Evolutionary conservation across 2,329 filamentous ascomycete species (phyloP).

Genomic region (Conoideocrella luteorostrata): DNA sequence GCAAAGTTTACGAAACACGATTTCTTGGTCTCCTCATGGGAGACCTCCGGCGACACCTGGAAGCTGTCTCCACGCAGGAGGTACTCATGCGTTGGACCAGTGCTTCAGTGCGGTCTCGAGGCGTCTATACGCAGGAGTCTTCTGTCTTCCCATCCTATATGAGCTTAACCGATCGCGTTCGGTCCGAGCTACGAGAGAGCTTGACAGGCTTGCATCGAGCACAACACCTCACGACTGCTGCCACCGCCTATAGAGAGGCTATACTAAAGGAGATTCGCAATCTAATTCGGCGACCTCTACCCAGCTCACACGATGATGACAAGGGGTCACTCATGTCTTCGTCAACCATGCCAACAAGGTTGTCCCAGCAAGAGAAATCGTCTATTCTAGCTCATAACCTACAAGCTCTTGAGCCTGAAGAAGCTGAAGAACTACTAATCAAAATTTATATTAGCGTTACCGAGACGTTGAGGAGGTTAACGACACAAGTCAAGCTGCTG

Average conservation of each 20-base stretch:
- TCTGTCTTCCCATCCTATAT: slow-evolving; percentile 75
- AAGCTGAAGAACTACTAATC: slow-evolving; percentile 76
- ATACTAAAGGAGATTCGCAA: slow-evolving; percentile 80
- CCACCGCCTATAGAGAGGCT: slow-evolving; percentile 76
- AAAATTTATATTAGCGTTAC: slow-evolving; percentile 83
- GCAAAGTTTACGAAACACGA: slow-evolving; percentile 75
- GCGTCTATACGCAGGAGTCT: slow-evolving; percentile 57
- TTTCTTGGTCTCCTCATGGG: slow-evolving; percentile 72
- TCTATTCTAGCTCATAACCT: slow-evolving; percentile 82
- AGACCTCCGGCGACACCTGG: slow-evolving; percentile 76
- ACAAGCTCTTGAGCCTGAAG: slow-evolving; percentile 71
- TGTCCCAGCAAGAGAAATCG: slow-evolving; percentile 83
- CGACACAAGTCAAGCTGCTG: slow-evolving; percentile 89
- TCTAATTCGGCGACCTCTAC: slow-evolving; percentile 76
- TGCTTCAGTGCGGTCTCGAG: slow-evolving; percentile 65
- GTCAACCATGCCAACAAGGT: slow-evolving; percentile 56
- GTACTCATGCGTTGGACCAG: slow-evolving; percentile 82
- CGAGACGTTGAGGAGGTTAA: slow-evolving; percentile 77
- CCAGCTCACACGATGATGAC: slow-evolving; percentile 91
- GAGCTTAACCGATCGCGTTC: slow-evolving; percentile 62
- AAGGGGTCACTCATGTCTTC: slow-evolving; percentile 85
- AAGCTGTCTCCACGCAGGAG: slow-evolving; percentile 61
- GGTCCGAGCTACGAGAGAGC: slow-evolving; percentile 61
- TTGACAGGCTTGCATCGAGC: slow-evolving; percentile 77
- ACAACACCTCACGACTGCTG: slow-evolving; percentile 71